These are phyloP conservation scores for Nicotiana attenuata DNA, from an alignment of 257 asterid species.

Conservation along the genomic window DNA sequence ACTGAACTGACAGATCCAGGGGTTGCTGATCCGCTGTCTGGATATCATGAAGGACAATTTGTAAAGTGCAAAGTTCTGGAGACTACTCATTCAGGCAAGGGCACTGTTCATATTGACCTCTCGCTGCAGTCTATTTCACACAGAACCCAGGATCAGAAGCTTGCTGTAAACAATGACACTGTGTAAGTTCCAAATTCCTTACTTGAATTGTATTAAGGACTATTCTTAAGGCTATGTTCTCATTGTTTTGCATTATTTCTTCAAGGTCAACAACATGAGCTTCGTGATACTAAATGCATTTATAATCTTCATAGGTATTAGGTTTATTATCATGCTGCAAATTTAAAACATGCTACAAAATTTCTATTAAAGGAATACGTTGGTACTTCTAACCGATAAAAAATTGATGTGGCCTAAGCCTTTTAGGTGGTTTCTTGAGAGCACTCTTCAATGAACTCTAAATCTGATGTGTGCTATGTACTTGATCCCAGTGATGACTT, in stretches of 20 bases:
- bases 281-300: background rate
- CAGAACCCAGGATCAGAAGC: constrained; percentile 21
- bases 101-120: constrained; percentile 70
- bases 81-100: constrained; percentile 37
- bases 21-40: constrained; percentile 66
- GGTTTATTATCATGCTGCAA: background rate
- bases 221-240: background rate
- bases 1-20: constrained; percentile 65
- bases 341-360: background rate
- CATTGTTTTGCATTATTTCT: background rate
- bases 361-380: background rate
- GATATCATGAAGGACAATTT: constrained; percentile 70
- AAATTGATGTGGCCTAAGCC: background rate
- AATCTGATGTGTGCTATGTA: background rate
- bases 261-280: background rate
- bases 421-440: background rate
- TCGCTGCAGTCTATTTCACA: constrained; percentile 50
- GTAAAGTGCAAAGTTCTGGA: constrained; percentile 83
- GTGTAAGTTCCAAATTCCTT: constrained; percentile 38
- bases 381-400: background rate
- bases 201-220: constrained; percentile 7
- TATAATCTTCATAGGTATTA: background rate
- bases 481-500: constrained; percentile 3
- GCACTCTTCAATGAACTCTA: background rate
- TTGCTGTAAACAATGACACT: constrained; percentile 21